These are phyloP conservation scores for Cercis canadensis DNA, from an alignment of 306 rosid species.

Conservation along the genomic window DNA sequence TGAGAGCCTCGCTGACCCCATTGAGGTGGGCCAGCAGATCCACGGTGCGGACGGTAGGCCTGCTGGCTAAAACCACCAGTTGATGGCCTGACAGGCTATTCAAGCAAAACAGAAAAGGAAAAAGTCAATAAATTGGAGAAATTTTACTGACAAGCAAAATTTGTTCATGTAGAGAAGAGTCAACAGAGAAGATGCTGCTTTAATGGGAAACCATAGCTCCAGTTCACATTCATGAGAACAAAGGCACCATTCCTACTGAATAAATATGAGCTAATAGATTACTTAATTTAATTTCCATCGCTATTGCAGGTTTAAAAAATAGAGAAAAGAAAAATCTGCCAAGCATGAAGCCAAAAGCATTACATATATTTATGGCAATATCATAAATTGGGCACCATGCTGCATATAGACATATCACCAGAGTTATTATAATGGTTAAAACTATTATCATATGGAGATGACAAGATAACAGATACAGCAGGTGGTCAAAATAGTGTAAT, in stretches of 20 bases:
- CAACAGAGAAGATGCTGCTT: constrained; percentile 35
- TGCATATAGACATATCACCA: not conserved
- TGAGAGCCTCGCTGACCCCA: constrained; percentile 94
- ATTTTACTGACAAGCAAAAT: not conserved
- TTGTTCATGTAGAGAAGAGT: not conserved
- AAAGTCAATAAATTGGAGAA: constrained; percentile 41
- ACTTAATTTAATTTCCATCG: not conserved
- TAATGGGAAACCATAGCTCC: constrained; percentile 19
- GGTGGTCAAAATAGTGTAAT: constrained; percentile 28
- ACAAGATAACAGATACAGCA: constrained; percentile 20
- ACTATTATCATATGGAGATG: constrained; percentile 1
- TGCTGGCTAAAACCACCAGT: constrained; percentile 81
- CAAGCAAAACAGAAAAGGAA: constrained; percentile 38
- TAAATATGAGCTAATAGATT: not conserved
- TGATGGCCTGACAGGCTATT: constrained; percentile 85
- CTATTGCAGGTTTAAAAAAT: not conserved
- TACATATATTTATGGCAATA: constrained; percentile 7
- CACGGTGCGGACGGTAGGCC: constrained; percentile 74
- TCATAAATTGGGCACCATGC: not conserved
- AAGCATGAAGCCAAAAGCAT: not conserved
- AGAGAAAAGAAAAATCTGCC: not conserved
- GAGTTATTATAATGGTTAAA: not conserved
- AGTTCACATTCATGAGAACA: constrained; percentile 2
- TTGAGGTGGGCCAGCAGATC: constrained; percentile 77
- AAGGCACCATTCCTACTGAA: not conserved